These are phyloP conservation scores for Lentinula edodes DNA, from an alignment of 768 basidiomycete species.

Conservation along the genomic window DNA sequence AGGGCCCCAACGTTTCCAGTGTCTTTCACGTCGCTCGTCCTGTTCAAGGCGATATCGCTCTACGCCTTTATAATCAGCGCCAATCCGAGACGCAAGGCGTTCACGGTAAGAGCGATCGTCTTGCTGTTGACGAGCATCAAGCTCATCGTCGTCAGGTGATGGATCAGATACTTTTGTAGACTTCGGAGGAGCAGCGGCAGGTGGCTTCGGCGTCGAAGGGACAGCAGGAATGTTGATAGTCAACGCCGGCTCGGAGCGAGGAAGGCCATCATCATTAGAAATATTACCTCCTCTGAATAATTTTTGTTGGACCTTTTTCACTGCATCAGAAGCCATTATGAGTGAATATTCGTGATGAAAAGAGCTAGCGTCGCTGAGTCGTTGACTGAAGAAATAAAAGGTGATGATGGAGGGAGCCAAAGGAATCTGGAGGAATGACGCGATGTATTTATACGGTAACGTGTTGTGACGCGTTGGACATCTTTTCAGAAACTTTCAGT, in stretches of 20 bases:
- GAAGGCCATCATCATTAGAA: conserved; percentile 12
- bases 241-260: conserved; percentile 27
- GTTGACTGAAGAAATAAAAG: neutral
- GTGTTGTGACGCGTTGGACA: neutral
- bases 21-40: conserved; percentile 70
- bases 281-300: conserved; percentile 51
- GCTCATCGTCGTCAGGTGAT: conserved; percentile 17
- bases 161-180: conserved; percentile 32
- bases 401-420: neutral
- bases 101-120: conserved; percentile 46
- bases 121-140: conserved; percentile 8
- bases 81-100: conserved; percentile 58
- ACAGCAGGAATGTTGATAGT: conserved; percentile 73
- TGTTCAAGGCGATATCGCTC: conserved; percentile 86
- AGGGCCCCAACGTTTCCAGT: conserved; percentile 99
- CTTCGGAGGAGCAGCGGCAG: conserved; percentile 42
- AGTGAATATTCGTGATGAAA: neutral
- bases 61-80: conserved; percentile 68
- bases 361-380: neutral
- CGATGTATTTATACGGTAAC: neutral
- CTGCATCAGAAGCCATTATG: conserved; percentile 16
- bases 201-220: conserved; percentile 27
- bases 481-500: too few species aligned
- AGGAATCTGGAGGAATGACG: neutral
- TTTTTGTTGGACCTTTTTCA: conserved; percentile 68